Evolutionary conservation across 2,329 filamentous ascomycete species (phyloP).

Genomic region (Escovopsis sp.): DNA sequence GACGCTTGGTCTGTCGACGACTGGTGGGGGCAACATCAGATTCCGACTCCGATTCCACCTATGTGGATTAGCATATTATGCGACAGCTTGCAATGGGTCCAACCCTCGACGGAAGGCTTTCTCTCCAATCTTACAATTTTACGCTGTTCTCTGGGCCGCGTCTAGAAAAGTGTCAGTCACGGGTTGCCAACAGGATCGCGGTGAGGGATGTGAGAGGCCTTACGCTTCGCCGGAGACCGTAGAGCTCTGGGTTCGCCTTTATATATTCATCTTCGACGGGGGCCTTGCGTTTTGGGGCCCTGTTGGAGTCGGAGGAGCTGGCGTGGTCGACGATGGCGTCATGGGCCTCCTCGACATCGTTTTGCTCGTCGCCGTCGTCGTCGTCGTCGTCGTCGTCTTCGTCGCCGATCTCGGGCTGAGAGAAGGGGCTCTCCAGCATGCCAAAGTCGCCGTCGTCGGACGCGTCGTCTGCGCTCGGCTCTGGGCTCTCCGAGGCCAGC

Average conservation of each 20-base stretch:
- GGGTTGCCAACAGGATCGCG: constrained; percentile 6
- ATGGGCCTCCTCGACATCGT: constrained; percentile 7
- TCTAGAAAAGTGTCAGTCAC: constrained; percentile 26
- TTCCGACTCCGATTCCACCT: constrained; percentile 47
- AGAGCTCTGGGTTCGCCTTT: constrained; percentile 81
- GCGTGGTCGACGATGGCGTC: constrained; percentile 34
- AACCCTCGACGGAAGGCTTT: too few species aligned
- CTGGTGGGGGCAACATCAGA: constrained; percentile 49
- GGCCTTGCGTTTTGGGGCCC: constrained; percentile 58
- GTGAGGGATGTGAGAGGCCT: constrained; percentile 19
- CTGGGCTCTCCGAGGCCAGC: constrained; percentile 29
- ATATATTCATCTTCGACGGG: constrained; percentile 63
- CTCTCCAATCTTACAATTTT: too few species aligned
- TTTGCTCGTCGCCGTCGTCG: constrained; percentile 25
- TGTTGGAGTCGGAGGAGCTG: constrained; percentile 55
- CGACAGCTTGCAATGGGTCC: constrained; percentile 1
- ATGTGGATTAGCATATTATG: constrained; percentile 1
- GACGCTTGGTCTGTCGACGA: constrained; percentile 49
- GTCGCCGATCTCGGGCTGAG: constrained; percentile 28
- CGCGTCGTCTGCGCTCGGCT: constrained; percentile 36
- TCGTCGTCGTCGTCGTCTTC: constrained; percentile 29
- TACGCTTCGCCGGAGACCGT: constrained; percentile 88
- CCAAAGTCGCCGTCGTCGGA: constrained; percentile 65
- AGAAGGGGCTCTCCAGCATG: constrained; percentile 42
- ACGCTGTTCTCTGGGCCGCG: constrained; percentile 41